Percentiles rank a stretch among this genome's conserved stretches.
Conservation (phyloP, 352 stramenopile species). For the Peronosclerospora sorghi region DNA sequence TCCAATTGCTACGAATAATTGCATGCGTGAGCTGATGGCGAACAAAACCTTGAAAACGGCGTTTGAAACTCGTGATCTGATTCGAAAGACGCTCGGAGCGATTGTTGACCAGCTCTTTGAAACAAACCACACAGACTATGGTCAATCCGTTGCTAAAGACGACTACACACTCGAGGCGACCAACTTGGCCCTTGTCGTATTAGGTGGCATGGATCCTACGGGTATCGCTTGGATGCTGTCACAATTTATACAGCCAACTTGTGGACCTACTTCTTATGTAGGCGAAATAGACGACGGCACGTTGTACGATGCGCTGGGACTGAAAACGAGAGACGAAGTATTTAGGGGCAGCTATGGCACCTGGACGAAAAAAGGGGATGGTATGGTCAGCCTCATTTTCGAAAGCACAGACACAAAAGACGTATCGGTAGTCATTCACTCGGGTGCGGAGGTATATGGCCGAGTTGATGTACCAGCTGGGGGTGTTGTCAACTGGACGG, state of each 20-base stretch:
- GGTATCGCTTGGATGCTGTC: constrained; percentile 26
- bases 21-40: constrained; percentile 14
- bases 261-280: constrained; percentile 16
- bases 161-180: constrained; percentile 23
- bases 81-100: constrained; percentile 16
- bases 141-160: constrained; percentile 4
- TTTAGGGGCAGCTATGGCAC: constrained; percentile 27
- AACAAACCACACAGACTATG: constrained; percentile 10
- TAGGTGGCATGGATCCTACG: constrained; percentile 30
- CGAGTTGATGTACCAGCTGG: constrained; percentile 9
- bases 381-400: constrained; percentile 13
- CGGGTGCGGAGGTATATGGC: constrained; percentile 11
- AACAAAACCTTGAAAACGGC: constrained; percentile 12
- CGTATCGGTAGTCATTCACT: constrained; percentile 22
- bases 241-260: constrained; percentile 30
- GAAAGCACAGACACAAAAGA: constrained; percentile 19
- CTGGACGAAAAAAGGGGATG: constrained; percentile 25
- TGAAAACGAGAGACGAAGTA: constrained; percentile 15
- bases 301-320: constrained; percentile 19
- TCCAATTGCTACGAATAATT: constrained; percentile 21
- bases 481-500: constrained; percentile 9
- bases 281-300: constrained; percentile 27
- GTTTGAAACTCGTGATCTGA: constrained; percentile 20
- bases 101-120: constrained; percentile 22
- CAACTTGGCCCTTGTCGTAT: constrained; percentile 20